phyloP scores from a whole-genome alignment of 345 rosid genomes.

The Heritiera fomes region DNA sequence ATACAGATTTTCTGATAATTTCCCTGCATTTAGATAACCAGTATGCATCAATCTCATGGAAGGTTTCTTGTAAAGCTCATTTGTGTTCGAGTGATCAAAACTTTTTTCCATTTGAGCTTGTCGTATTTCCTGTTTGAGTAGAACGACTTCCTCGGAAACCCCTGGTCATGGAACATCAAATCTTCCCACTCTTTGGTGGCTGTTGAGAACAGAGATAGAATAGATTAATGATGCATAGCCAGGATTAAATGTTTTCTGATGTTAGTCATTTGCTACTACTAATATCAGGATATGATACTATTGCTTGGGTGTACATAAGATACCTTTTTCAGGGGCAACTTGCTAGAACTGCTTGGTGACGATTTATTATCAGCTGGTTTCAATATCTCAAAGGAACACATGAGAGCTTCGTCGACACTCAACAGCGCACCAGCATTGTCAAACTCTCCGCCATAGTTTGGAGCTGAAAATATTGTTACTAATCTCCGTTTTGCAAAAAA shows the following conservation, averaged over 20 bases:
- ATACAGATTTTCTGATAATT: constrained; percentile 14
- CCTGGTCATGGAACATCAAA: constrained; percentile 23
- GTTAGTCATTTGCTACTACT: not conserved
- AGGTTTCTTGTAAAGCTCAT: not conserved
- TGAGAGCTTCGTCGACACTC: constrained; percentile 72
- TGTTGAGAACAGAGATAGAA: constrained; percentile 26
- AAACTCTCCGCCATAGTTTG: constrained; percentile 99
- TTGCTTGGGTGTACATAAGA: constrained; percentile 24
- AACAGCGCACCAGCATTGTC: constrained; percentile 92
- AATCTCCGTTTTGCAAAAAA: constrained; percentile 84
- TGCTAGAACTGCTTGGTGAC: constrained; percentile 43
- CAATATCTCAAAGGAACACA: constrained; percentile 92
- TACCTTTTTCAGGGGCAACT: constrained; percentile 64
- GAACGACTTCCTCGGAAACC: not conserved
- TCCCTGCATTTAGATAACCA: constrained; percentile 14
- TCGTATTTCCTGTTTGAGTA: constrained; percentile 16
- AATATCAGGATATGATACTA: not conserved
- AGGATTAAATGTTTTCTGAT: not conserved
- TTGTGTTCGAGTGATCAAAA: not conserved
- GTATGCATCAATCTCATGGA: not conserved
- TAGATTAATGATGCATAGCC: not conserved
- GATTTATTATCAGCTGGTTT: constrained; percentile 55
- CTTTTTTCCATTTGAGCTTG: constrained; percentile 13
- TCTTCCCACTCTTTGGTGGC: constrained; percentile 47
- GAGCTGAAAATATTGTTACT: constrained; percentile 96